A percentile compares a stretch with the other conserved stretches of the same genome.
Evolutionary conservation across 2,329 filamentous ascomycete genomes (phyloP).

Genomic region (Chrysosporium keratinophilum): DNA sequence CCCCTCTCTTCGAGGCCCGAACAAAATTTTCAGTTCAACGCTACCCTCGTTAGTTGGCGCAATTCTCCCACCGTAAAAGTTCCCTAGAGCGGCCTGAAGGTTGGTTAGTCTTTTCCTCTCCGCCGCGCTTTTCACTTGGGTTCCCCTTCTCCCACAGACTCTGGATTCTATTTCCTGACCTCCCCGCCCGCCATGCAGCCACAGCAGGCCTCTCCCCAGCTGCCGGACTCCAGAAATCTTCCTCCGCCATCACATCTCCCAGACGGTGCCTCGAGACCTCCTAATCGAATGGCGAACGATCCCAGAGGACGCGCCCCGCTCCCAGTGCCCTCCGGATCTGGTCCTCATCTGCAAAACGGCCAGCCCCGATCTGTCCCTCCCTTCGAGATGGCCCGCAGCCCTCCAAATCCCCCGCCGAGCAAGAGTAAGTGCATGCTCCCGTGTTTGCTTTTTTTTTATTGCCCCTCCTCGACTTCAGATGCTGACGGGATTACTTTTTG

Average conservation of each 20-base stretch:
- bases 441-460: not conserved
- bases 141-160: conserved; percentile 1
- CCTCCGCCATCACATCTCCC: conserved; percentile 5
- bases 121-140: not conserved
- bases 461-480: not conserved
- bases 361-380: conserved; percentile 30
- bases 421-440: conserved; percentile 26
- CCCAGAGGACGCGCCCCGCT: conserved; percentile 35
- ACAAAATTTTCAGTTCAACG: conserved; percentile 8
- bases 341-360: conserved; percentile 29
- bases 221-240: conserved; percentile 3
- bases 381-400: conserved; percentile 40
- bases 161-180: not conserved
- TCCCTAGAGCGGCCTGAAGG: conserved; percentile 2
- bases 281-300: conserved; percentile 27
- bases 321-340: conserved; percentile 28
- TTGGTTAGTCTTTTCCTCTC: conserved; percentile 8
- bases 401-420: conserved; percentile 34
- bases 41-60: conserved; percentile 6
- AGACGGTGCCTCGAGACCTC: conserved; percentile 9
- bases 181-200: conserved; percentile 9
- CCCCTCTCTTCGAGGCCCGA: conserved; percentile 2
- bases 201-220: conserved; percentile 11
- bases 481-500: conserved; percentile 3
- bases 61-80: conserved; percentile 4